These are phyloP conservation scores for Aspergillus sp. DNA, from an alignment of 2,329 filamentous ascomycete species.

Conservation along the genomic window DNA sequence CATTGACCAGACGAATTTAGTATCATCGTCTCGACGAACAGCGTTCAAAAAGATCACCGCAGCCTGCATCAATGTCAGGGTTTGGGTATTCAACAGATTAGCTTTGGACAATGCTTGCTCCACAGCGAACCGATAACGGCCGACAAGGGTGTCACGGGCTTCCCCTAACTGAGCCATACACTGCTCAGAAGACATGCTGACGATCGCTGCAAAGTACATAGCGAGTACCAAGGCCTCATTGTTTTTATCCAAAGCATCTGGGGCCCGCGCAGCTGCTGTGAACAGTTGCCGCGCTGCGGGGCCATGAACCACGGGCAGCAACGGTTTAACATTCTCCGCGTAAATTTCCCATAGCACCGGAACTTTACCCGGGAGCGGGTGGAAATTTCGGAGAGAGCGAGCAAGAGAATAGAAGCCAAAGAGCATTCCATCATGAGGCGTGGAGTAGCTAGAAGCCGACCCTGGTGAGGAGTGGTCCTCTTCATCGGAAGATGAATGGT, in stretches of 20 bases:
- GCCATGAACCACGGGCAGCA: slow-evolving; percentile 60
- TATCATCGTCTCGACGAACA: slow-evolving; percentile 42
- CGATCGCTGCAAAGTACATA: slow-evolving; percentile 60
- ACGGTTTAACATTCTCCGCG: slow-evolving; percentile 61
- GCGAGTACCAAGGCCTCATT: slow-evolving; percentile 60
- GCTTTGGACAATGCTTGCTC: slow-evolving; percentile 65
- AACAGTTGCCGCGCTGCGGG: slow-evolving; percentile 55
- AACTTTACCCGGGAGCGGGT: slow-evolving; percentile 54
- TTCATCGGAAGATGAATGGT: slow-evolving; percentile 58
- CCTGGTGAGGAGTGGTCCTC: slow-evolving; percentile 52
- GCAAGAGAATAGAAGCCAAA: slow-evolving; percentile 60
- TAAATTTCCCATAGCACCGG: slow-evolving; percentile 57
- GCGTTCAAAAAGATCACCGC: slow-evolving; percentile 61
- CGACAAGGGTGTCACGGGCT: slow-evolving; percentile 50
- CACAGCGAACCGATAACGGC: slow-evolving; percentile 60
- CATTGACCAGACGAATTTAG: slow-evolving; percentile 46
- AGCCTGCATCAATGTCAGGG: slow-evolving; percentile 62
- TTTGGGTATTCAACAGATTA: slow-evolving; percentile 62
- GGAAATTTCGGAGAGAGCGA: slow-evolving; percentile 56
- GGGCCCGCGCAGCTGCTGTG: slow-evolving; percentile 49
- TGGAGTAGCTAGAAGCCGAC: slow-evolving; percentile 33
- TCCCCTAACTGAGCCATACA: slow-evolving; percentile 50
- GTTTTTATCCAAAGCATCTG: slow-evolving; percentile 52
- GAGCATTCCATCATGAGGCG: slow-evolving; percentile 58
- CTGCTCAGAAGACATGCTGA: slow-evolving; percentile 41